Conservation (phyloP, 1,139 yeast genomes). For the Geotrichum klebahnii region DNA sequence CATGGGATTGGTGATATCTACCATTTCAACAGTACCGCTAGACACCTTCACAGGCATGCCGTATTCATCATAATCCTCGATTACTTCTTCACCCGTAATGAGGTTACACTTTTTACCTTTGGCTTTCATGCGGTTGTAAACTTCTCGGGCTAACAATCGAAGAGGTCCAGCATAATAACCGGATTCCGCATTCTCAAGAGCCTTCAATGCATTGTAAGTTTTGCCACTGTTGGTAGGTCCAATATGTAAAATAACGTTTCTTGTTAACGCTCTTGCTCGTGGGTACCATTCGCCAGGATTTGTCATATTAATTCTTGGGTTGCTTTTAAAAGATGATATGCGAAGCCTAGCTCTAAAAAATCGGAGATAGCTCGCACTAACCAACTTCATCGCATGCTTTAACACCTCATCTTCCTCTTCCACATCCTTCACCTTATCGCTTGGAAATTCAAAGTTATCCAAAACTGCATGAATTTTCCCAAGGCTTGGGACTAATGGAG, state of each 20-base stretch:
- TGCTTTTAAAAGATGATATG: slow-evolving; percentile 12
- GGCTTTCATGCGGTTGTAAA: slow-evolving; percentile 70
- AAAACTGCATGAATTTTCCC: slow-evolving; percentile 18
- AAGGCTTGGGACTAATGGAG: slow-evolving; percentile 21
- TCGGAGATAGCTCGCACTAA: slow-evolving; percentile 17
- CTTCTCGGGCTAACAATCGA: slow-evolving; percentile 83
- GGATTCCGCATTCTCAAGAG: slow-evolving; percentile 60
- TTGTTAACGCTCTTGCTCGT: slow-evolving; percentile 69
- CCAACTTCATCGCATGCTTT: background rate
- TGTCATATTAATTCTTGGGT: slow-evolving; percentile 23
- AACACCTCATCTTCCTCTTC: background rate
- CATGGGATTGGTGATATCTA: slow-evolving; percentile 59
- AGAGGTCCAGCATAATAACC: slow-evolving; percentile 96
- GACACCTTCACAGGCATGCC: slow-evolving; percentile 72
- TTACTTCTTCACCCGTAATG: slow-evolving; percentile 89
- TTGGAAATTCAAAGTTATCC: slow-evolving; percentile 17
- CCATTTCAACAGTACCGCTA: slow-evolving; percentile 93
- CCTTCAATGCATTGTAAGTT: slow-evolving; percentile 74
- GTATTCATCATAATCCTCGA: slow-evolving; percentile 55
- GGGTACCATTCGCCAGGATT: slow-evolving; percentile 85
- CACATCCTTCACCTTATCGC: no score
- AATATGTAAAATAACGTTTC: slow-evolving; percentile 81
- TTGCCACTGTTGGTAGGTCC: slow-evolving; percentile 99
- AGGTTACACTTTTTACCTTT: slow-evolving; percentile 72
- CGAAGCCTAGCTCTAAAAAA: slow-evolving; percentile 18